A percentile compares a stretch with the other conserved stretches of the same genome.
phyloP scores from a whole-genome alignment of 176 grass and related monocot genomes.

The Ampelocalamus luodianensis region DNA sequence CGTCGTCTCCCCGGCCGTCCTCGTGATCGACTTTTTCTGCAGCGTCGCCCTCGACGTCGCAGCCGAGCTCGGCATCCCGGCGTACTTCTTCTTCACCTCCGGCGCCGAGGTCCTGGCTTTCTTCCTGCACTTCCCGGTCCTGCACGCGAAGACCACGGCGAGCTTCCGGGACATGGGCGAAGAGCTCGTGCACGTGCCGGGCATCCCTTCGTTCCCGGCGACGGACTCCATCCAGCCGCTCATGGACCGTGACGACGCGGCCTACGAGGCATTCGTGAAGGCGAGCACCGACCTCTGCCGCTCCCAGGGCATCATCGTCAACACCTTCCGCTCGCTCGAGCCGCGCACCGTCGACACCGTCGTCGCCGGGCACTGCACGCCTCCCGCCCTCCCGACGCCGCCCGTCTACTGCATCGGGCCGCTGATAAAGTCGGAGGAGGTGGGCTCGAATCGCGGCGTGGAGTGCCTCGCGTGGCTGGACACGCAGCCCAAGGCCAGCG shows the following conservation, averaged over 20 bases:
- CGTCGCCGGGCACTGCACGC: slow-evolving; percentile 35
- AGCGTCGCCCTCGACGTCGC: slow-evolving; percentile 50
- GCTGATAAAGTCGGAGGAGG: slow-evolving; percentile 61
- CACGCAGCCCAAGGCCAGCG: slow-evolving; percentile 44
- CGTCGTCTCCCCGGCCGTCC: slow-evolving; percentile 34
- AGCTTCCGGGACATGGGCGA: slow-evolving; percentile 35
- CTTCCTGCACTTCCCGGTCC: slow-evolving; percentile 30
- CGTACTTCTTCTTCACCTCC: slow-evolving; percentile 63
- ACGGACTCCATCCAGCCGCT: slow-evolving; percentile 47
- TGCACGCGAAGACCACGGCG: neutral
- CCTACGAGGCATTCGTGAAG: slow-evolving; percentile 37
- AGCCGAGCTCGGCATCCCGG: slow-evolving; percentile 49
- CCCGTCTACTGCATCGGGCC: slow-evolving; percentile 61
- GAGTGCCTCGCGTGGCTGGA: slow-evolving; percentile 65
- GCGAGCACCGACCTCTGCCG: neutral
- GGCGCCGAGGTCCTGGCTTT: slow-evolving; percentile 46
- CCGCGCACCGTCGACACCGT: slow-evolving; percentile 48
- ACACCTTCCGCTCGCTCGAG: slow-evolving; percentile 67
- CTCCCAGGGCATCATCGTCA: slow-evolving; percentile 56
- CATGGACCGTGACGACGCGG: slow-evolving; percentile 58
- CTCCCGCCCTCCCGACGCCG: slow-evolving; percentile 29
- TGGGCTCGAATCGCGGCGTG: slow-evolving; percentile 11
- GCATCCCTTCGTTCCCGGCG: slow-evolving; percentile 51
- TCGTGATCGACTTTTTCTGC: slow-evolving; percentile 69
- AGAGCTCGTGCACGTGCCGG: slow-evolving; percentile 33